Base-by-base conservation (phyloP, 805 yeast genomes). In the Metschnikowia matae region DNA sequence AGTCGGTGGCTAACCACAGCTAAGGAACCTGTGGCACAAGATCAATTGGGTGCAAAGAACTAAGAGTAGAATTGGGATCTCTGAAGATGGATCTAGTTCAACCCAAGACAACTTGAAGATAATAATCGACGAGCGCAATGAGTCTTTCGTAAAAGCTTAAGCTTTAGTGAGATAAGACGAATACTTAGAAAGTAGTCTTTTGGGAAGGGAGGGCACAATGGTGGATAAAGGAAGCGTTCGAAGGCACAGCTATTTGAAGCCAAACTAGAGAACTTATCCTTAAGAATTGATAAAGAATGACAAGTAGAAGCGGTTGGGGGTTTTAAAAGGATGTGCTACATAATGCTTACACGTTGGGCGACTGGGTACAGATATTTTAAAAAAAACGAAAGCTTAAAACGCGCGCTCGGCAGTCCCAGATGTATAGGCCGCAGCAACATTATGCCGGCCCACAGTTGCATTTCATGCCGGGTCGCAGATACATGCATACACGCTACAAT, bases 321-420 rank as follows among this genome's bases (percentile, higher is more conserved):
- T 14, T 42, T 13, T 42, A 42, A 42, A 42, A 42, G 45, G 20
- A n/a, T 11, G 38, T 42, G 38, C 15, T 32, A 33, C 45, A 42
- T 42, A 42, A 33, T 42, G 45, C 38, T 21, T 20, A 33, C 45
- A 42, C 38, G 44, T 32, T 29, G 45, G 45, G 45, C 45, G 38
- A 32, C 31, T 20, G 20, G 13, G 20, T 33, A 20, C 26, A 33
- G 20, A 34, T n/a, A 42, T 34, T 20, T 13, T 21, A 39, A 23
- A 42, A 42, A 42, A 42, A 42, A 32, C 20, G 38, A 42, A 42
- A 42, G 37, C 31, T 42, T 41, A 42, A 32, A 42, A 33, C 32
- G 38, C 45, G 45, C 38, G 21, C 31, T 17, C 26, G n/a, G 20
- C 36, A 32, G 44, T 31, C 35, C 13, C 36, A 6, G 45, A 33